Base-by-base conservation (phyloP, 164 flowering plant species). In the Kingdonia uniflora region DNA sequence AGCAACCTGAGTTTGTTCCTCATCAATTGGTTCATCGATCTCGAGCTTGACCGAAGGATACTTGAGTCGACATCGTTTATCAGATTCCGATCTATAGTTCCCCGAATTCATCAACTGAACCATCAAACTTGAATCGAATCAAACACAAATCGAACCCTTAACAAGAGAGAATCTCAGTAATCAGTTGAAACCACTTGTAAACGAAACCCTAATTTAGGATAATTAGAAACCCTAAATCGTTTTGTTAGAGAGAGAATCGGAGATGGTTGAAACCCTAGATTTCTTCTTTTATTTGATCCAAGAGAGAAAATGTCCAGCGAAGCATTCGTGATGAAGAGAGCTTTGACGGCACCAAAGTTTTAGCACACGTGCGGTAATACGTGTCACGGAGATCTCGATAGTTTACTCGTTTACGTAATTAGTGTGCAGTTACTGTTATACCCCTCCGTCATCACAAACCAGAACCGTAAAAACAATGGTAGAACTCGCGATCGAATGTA, bases 71-170 rank as follows among this genome's bases (percentile, higher is more conserved):
- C 49, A 48, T 58, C 64, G 16, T 62, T 73, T 23, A 54, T 62
- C 80, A 1, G 68, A 60, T 33, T 70, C 82, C 64, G 68, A 52
- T 39, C 55, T 56, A 52, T 47, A 38, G 44, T 65, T 65, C n/a
- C 70, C 65, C 14, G 80, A 73, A 68, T 65, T 78, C 80, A 76
- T 74, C 70, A 75, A 55, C 72, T 73, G 75, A 49, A 80, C 81
- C 84, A 80, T 78, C 70, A 55, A 68, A 51, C 42, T 55, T 15
- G 43, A 42, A 33, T 35, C 35, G 20, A 2, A 42, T 11, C 19
- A 24, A 57, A 5, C 25, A 12, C 22, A 6, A 13, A 14, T 16
- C 40, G 10, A 22, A 62, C 58, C 38, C 54, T 22, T n/a, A 11
- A 42, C 15, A 54, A n/a, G n/a, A n/a, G n/a, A n/a, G n/a, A n/a